phyloP scores from a whole-genome alignment of 208 protist species.

The Strigomonas culicis region DNA sequence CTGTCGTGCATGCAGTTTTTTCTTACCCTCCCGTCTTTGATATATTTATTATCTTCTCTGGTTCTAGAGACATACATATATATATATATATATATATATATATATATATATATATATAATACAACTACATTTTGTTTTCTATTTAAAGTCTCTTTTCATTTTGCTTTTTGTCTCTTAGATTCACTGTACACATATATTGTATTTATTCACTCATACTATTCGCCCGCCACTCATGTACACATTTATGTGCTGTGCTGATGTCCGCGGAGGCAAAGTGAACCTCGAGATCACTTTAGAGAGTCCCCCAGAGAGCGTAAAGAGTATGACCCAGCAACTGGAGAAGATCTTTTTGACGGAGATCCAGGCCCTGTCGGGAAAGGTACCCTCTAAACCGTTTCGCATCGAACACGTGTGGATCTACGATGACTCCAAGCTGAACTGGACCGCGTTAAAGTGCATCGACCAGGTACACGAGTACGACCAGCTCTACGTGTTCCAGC shows the following conservation, averaged over 20 bases:
- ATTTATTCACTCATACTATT: no score
- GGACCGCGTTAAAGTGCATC: conserved; percentile 43
- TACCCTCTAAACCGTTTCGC: conserved; percentile 25
- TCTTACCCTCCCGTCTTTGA: no score
- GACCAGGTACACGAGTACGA: conserved; percentile 80
- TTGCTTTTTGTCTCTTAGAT: conserved; percentile 10
- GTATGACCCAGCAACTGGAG: not conserved
- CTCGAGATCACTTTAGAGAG: conserved; percentile 53
- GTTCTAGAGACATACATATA: no score
- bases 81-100: no score
- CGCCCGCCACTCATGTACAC: no score
- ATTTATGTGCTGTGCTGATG: conserved; percentile 69
- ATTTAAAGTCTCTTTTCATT: conserved; percentile 15
- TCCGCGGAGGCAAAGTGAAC: conserved; percentile 78
- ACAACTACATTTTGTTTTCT: no score
- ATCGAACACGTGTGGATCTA: conserved; percentile 56
- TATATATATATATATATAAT: no score
- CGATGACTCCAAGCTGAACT: conserved; percentile 56
- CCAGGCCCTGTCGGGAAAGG: no score
- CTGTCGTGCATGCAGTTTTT: no score
- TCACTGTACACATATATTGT: not conserved
- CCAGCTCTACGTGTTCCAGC: conserved; percentile 84
- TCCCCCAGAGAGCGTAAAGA: conserved; percentile 30
- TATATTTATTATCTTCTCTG: no score
- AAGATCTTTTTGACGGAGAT: no score